Base-by-base conservation (phyloP, 345 rosid genomes). In the Camelina laxa region DNA sequence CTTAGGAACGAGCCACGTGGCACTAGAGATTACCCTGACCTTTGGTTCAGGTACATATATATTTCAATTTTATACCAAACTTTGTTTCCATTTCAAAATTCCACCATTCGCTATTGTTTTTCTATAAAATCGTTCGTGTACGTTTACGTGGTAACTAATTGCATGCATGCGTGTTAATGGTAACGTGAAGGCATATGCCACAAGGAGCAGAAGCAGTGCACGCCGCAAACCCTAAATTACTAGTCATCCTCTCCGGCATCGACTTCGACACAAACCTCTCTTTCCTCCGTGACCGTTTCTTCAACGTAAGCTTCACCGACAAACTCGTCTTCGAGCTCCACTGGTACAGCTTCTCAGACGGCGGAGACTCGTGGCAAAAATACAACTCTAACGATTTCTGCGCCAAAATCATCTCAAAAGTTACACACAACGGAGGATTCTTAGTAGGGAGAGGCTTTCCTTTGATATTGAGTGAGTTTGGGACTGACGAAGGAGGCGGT, bases 121-220 rank as follows among this genome's bases (percentile, higher is more conserved):
- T 54, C 5, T 12, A 5, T 13, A 42, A 13, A 7, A 42, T 1
- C 24, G 8, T 54, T 12, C 9, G 2, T 2, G 16, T 53, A 53
- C n/a, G n/a, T 54, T 1, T 17, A 17, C 54, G 24, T 49, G 54
- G 53, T 8, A 48, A 45, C 16, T 45, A 20, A 31, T 36, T 55
- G 31, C 53, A 7, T 13, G 9, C 9, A 54, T 24, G 57, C 33
- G n/a, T 54, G 15, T 24, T 6, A 38, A 53, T 67, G 55, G 5
- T 57, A 17, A 49, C 41, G 60, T 72, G 39, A 57, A 91, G 91
- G 82, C 82, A 82, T 79, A 60, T 88, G 98, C 84, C 83, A 64
- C 58, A 73, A 73, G 97, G 97, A 71, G 98, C 96, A n/a, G 98
- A 90, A 72, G 91, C 89, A 7, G 97, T 93, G 69, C 96, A 93